Percentiles rank a stretch among this genome's conserved stretches.
phyloP scores from a whole-genome alignment of 805 yeast genomes.

The Saccharomycopsis oosterbeekiorum region DNA sequence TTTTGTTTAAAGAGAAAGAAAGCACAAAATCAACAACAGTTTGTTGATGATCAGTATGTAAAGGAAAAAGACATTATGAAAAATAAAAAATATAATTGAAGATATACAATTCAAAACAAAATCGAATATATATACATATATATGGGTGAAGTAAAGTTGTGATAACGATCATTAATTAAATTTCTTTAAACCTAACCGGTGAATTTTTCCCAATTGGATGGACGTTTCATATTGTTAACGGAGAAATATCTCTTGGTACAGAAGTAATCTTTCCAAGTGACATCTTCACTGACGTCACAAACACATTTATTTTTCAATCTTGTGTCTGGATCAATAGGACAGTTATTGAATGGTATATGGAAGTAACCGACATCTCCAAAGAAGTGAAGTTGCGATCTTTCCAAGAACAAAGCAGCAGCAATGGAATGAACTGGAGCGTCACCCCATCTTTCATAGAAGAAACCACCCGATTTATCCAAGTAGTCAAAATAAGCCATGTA shows the following conservation, averaged over 20 bases:
- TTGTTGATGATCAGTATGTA: background rate
- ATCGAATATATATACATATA: background rate
- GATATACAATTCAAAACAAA: background rate
- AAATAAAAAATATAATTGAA: no score
- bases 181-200: slow-evolving; percentile 25
- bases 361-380: slow-evolving; percentile 79
- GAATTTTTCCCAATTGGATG: slow-evolving; percentile 61
- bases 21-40: no score
- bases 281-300: slow-evolving; percentile 61
- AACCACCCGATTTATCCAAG: slow-evolving; percentile 80
- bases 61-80: background rate
- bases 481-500: slow-evolving; percentile 61
- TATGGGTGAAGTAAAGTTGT: background rate
- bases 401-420: slow-evolving; percentile 72
- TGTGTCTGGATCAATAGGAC: slow-evolving; percentile 59
- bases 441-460: slow-evolving; percentile 91
- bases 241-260: slow-evolving; percentile 59
- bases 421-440: slow-evolving; percentile 90
- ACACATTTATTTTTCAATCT: slow-evolving; percentile 57
- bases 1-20: no score
- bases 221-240: slow-evolving; percentile 46
- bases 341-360: slow-evolving; percentile 73
- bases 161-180: background rate
- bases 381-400: slow-evolving; percentile 62
- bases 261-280: slow-evolving; percentile 67